Conservation (phyloP, 441 rosid species). For the Monsonia emarginata region DNA sequence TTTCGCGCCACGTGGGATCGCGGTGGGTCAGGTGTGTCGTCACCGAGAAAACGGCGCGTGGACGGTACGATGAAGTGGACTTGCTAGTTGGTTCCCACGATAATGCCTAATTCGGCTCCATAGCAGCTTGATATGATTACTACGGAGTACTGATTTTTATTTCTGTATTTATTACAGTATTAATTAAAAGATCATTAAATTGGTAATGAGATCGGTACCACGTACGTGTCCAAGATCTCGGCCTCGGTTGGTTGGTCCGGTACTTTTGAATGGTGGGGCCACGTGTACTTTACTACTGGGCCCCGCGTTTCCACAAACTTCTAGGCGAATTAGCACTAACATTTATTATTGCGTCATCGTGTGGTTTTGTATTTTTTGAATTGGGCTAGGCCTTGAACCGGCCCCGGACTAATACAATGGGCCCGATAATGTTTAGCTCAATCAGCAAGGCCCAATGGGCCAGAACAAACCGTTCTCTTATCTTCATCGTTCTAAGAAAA, state of each 20-base stretch:
- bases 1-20: neutral
- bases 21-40: neutral
- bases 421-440: neutral
- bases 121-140: neutral
- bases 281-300: neutral
- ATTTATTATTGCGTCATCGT: neutral
- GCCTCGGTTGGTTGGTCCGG: neutral
- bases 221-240: neutral
- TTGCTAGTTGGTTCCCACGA: neutral
- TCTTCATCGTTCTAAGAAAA: neutral
- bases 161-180: too few relatives aligned
- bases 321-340: neutral
- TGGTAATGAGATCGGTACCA: neutral
- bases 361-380: neutral
- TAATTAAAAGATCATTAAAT: neutral
- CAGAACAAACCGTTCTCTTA: too few relatives aligned
- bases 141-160: too few relatives aligned
- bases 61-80: neutral
- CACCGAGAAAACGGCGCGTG: neutral
- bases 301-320: neutral
- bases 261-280: neutral
- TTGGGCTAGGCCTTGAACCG: neutral
- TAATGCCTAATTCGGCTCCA: neutral
- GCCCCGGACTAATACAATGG: neutral
- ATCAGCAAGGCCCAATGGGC: neutral